These are phyloP conservation scores for Arbutus unedo DNA, from an alignment of 148 eudicot species.

Conservation along the genomic window DNA sequence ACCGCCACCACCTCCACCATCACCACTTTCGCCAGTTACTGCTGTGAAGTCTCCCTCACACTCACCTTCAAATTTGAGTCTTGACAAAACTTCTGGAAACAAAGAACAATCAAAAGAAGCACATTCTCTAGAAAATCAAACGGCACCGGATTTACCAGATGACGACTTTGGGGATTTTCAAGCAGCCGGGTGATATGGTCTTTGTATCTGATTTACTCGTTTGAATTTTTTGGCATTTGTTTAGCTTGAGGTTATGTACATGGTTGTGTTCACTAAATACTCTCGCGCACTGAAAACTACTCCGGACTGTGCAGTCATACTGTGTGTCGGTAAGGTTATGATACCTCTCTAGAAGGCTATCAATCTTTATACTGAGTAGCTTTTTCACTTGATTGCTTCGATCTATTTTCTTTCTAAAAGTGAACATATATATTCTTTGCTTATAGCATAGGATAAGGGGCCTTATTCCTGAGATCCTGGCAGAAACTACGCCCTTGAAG, in stretches of 20 bases:
- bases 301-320: not conserved
- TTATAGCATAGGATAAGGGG: not conserved
- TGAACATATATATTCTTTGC: not conserved
- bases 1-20: conserved; percentile 86
- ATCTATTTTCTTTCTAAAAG: not conserved
- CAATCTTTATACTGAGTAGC: not conserved
- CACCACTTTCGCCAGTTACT: conserved; percentile 50
- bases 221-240: not conserved
- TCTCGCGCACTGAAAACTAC: not conserved
- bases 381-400: not conserved
- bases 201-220: conserved; percentile 15
- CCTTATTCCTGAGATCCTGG: too few species aligned
- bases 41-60: conserved; percentile 39
- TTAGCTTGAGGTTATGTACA: conserved; percentile 24
- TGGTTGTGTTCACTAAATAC: conserved; percentile 14
- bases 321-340: not conserved
- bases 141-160: conserved; percentile 51
- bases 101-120: conserved; percentile 31
- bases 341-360: not conserved
- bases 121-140: conserved; percentile 31
- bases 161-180: conserved; percentile 98
- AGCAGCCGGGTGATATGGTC: conserved; percentile 47
- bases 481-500: too few species aligned
- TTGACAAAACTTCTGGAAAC: conserved; percentile 22
- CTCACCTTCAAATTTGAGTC: conserved; percentile 32